These are phyloP conservation scores for Hagleromyces aurorensis DNA, from an alignment of 805 yeast species.

Conservation along the genomic window DNA sequence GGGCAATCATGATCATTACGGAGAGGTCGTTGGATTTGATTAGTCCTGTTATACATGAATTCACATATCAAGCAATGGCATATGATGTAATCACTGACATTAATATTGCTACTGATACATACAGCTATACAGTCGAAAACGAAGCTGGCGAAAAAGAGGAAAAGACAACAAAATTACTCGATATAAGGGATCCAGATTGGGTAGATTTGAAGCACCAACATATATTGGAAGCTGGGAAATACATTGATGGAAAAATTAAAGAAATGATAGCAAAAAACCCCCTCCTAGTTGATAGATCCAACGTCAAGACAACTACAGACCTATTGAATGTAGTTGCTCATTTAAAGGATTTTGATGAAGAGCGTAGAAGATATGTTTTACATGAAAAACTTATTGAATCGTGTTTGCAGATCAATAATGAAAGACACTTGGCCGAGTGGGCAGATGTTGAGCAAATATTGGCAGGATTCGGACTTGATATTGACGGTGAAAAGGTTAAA, in stretches of 20 bases:
- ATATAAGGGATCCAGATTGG: conserved; percentile 62
- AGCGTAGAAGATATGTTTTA: conserved; percentile 49
- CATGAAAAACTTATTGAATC: conserved; percentile 59
- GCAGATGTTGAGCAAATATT: conserved; percentile 84
- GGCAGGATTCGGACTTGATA: conserved; percentile 61
- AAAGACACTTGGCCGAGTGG: conserved; percentile 53
- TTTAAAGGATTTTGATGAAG: conserved; percentile 58
- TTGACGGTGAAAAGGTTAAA: conserved; percentile 57
- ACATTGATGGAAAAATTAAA: conserved; percentile 48
- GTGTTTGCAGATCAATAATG: conserved; percentile 53
- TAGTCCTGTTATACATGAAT: conserved; percentile 83
- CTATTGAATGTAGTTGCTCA: conserved; percentile 69
- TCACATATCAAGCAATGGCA: conserved; percentile 86
- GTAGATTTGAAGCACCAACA: conserved; percentile 61
- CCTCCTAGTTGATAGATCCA: conserved; percentile 57
- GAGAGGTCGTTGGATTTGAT: conserved; percentile 80
- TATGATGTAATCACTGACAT: conserved; percentile 55
- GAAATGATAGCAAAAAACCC: conserved; percentile 69
- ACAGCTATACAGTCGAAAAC: conserved; percentile 47
- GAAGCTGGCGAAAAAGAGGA: conserved; percentile 40
- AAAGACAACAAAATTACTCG: conserved; percentile 44
- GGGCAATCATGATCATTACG: conserved; percentile 65
- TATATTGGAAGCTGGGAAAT: conserved; percentile 64
- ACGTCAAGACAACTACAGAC: conserved; percentile 60
- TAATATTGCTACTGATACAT: conserved; percentile 38